phyloP scores from a whole-genome alignment of 805 yeast genomes.

The Lachancea meyersii region DNA sequence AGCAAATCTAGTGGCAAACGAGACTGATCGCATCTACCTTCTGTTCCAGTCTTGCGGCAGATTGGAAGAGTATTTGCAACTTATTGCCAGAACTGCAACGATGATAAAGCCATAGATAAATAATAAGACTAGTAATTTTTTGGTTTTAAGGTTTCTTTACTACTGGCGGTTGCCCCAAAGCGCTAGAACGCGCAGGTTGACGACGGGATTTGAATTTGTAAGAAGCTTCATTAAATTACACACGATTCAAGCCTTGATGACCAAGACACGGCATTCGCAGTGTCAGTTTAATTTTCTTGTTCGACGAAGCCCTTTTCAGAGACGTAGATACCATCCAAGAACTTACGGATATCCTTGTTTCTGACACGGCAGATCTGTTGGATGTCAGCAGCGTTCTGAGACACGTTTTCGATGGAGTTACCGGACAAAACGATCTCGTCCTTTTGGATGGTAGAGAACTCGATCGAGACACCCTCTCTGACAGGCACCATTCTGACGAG shows the following conservation, averaged over 20 bases:
- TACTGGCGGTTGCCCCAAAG: too few relatives aligned
- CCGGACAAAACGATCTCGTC: conserved; percentile 91
- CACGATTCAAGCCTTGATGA: background rate
- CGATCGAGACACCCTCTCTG: conserved; percentile 83
- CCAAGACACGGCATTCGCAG: background rate
- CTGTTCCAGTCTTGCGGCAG: conserved; percentile 55
- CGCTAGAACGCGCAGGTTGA: too few relatives aligned
- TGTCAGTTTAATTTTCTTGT: conserved; percentile 40
- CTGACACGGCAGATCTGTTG: conserved; percentile 98
- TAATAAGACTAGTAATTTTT: too few relatives aligned
- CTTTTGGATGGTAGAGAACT: conserved; percentile 77
- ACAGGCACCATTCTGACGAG: conserved; percentile 84
- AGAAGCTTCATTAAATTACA: background rate
- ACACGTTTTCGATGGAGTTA: conserved; percentile 95
- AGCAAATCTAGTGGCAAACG: conserved; percentile 62
- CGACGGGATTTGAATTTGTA: background rate
- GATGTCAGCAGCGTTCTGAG: conserved; percentile 97
- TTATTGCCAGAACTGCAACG: conserved; percentile 54
- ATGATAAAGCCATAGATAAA: background rate
- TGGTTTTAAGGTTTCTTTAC: too few relatives aligned
- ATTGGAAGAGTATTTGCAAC: conserved; percentile 46
- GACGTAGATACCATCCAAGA: conserved; percentile 99
- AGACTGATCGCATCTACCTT: conserved; percentile 50
- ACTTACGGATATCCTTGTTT: conserved; percentile 99
- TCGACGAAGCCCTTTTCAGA: conserved; percentile 88